A percentile compares a stretch with the other conserved stretches of the same genome.
Conservation (phyloP, 2,329 filamentous ascomycete species). For the Phialemoniopsis sp. region DNA sequence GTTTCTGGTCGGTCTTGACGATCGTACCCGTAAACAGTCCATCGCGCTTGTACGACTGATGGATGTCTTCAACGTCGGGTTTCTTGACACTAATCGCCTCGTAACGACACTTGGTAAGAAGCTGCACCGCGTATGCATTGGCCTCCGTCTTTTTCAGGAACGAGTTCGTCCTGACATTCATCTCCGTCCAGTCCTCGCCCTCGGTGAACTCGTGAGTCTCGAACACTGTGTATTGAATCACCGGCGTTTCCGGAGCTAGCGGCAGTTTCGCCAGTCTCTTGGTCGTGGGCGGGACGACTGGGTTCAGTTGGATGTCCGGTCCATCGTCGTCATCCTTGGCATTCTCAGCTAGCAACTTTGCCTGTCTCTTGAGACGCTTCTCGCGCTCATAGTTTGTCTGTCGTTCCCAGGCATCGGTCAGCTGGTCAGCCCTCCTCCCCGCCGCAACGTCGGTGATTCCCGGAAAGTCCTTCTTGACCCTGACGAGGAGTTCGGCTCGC, state of each 20-base stretch:
- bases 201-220: constrained; percentile 1
- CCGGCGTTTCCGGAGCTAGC: neutral
- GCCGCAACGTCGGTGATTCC: too few species aligned
- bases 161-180: constrained; percentile 1
- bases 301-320: too few species aligned
- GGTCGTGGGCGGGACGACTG: too few species aligned
- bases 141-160: constrained; percentile 10
- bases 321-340: too few species aligned
- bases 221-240: constrained; percentile 11
- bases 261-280: too few species aligned
- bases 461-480: too few species aligned
- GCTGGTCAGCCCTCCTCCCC: too few species aligned
- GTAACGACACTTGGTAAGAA: neutral
- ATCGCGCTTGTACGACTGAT: constrained; percentile 5
- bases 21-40: constrained; percentile 10
- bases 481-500: too few species aligned
- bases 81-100: neutral
- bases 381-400: too few species aligned
- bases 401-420: too few species aligned
- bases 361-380: too few species aligned
- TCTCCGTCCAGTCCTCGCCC: neutral
- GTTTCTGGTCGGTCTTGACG: neutral
- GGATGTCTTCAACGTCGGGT: constrained; percentile 1
- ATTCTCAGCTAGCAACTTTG: too few species aligned
- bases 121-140: constrained; percentile 5